A percentile compares a stretch with the other conserved stretches of the same genome.
phyloP scores from a whole-genome alignment of 306 rosid genomes.

The Boehmeria nivea region DNA sequence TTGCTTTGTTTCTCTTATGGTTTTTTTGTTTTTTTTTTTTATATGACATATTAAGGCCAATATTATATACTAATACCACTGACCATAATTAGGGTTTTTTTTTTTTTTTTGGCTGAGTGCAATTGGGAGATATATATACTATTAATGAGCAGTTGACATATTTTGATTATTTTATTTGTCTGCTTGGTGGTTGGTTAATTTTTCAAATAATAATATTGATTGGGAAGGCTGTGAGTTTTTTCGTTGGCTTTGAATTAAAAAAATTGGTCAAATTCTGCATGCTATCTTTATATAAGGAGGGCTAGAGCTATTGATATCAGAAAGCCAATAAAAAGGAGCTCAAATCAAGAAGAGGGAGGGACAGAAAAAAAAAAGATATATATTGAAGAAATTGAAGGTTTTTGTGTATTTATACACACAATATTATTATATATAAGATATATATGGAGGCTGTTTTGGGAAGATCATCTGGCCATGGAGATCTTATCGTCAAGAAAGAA shows the following conservation, averaged over 20 bases:
- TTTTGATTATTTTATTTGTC: background rate
- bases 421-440: background rate
- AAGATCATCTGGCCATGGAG: constrained; percentile 32
- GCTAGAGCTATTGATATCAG: background rate
- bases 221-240: constrained; percentile 13
- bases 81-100: background rate
- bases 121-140: constrained; percentile 19
- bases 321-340: no score
- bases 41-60: background rate
- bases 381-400: background rate
- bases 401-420: background rate
- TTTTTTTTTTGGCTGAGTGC: background rate
- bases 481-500: constrained; percentile 31
- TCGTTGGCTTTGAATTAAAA: constrained; percentile 5
- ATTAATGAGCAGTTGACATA: constrained; percentile 30
- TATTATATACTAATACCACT: background rate
- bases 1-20: constrained; percentile 1
- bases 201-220: background rate
- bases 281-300: constrained; percentile 34
- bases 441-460: constrained; percentile 41
- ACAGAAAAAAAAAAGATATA: background rate
- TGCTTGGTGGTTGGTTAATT: constrained; percentile 16
- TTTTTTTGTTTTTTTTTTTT: background rate
- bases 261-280: constrained; percentile 50
- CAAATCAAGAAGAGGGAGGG: background rate